Evolutionary conservation across 495 filamentous ascomycete genomes (phyloP), one percentile per base, ranked within the genome.

Genomic region (Hypomontagnella submonticulosa): DNA sequence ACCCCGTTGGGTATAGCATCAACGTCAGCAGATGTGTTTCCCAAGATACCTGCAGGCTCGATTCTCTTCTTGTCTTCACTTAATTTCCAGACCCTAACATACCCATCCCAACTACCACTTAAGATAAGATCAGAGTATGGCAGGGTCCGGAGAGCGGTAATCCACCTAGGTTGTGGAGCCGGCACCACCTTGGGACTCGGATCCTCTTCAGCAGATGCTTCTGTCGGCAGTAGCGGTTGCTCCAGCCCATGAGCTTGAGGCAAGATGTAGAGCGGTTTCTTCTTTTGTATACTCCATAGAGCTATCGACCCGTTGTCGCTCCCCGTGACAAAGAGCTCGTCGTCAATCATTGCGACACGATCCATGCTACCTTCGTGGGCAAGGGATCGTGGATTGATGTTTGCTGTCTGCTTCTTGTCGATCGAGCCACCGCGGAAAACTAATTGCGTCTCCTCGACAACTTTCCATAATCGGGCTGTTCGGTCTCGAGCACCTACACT

Each of bases 381-480:
- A 63, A 79, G 62, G 1, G 77, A 78, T 8, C 74, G 77, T 19
- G 75, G 75, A 61, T 78, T 71, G 46, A 79, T 57, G 11, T 61
- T 48, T 5, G 70, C 73, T 56, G 74, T 74, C 46, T 78, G 72
- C 75, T 88, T 89, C 67, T 85, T 86, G 49, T 81, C 81, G 16
- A 78, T 81, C 15, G 81, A 79, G 84, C 88, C 92, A 41, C 93
- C 94, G 37, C 94, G 89, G 77, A 98, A 99, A 1, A 98, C 93
- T 4, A 98, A 83, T 72, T 98, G 96, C 0, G 88, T 90, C 72
- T 99, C 95, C 57, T 99, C 95, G 20, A 92, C 88, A 1, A 98
- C 93, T 75, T 98, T 99, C 95, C 95, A 99, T 61, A 97, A 76
- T 27, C 95, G 83, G n/a, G 93, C 93, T 0, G 95, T 97, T 18